These are phyloP conservation scores for Rhodomyrtus tomentosa DNA, from an alignment of 345 rosid genomes.

Conservation along the genomic window DNA sequence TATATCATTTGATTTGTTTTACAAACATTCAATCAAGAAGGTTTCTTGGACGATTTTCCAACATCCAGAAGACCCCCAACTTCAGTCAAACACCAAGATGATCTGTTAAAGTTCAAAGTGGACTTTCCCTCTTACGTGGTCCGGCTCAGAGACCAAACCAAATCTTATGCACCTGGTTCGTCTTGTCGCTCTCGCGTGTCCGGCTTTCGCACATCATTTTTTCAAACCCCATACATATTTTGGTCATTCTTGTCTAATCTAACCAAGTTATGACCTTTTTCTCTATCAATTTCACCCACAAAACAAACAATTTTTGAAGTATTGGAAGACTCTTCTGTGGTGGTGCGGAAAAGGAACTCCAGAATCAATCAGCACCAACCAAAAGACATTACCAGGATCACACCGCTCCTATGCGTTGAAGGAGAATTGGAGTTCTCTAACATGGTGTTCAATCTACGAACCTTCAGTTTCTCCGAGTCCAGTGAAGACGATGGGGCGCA, in stretches of 20 bases:
- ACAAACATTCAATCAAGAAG: too few relatives aligned
- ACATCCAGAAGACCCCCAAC: background rate
- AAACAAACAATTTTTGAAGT: background rate
- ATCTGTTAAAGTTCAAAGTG: background rate
- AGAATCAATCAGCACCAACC: background rate
- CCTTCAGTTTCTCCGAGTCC: background rate
- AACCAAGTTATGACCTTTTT: background rate
- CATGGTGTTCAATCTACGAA: background rate
- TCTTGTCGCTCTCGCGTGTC: too few relatives aligned
- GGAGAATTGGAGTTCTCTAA: background rate
- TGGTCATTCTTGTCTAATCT: too few relatives aligned
- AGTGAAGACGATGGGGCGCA: background rate
- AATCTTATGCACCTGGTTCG: background rate
- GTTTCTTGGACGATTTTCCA: background rate
- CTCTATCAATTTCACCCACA: background rate
- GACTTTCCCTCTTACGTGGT: background rate
- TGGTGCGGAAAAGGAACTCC: background rate
- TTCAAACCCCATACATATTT: too few relatives aligned
- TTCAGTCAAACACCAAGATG: background rate
- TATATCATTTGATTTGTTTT: too few relatives aligned
- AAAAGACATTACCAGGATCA: background rate
- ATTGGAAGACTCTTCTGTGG: background rate
- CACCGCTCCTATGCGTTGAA: background rate
- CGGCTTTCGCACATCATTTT: too few relatives aligned
- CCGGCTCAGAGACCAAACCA: background rate